Percentiles rank a stretch among this genome's conserved stretches.
phyloP scores from a whole-genome alignment of 2,329 filamentous ascomycete genomes.

The Hyphodiscus sp. region DNA sequence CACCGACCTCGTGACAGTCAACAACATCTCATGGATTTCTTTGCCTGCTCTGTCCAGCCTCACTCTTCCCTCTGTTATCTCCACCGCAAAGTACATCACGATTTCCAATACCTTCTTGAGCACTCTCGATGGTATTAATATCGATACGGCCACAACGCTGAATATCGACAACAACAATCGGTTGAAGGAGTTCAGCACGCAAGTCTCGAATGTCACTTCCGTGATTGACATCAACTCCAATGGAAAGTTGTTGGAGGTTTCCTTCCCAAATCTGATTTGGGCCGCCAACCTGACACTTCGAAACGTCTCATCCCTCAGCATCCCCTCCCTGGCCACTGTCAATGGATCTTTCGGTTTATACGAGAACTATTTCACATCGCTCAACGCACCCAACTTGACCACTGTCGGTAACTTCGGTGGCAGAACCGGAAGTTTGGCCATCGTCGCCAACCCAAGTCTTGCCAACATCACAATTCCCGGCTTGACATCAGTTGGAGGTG shows the following conservation, averaged over 20 bases:
- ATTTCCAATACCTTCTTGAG: constrained; percentile 84
- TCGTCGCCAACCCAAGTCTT: constrained; percentile 56
- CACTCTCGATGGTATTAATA: constrained; percentile 73
- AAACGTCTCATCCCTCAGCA: constrained; percentile 67
- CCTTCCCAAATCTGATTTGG: constrained; percentile 71
- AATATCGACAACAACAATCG: constrained; percentile 87
- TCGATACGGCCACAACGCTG: constrained; percentile 65
- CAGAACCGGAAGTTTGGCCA: constrained; percentile 48
- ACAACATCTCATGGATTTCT: constrained; percentile 63
- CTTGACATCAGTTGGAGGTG: constrained; percentile 66
- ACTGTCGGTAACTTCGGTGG: constrained; percentile 38
- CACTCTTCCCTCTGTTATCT: constrained; percentile 54
- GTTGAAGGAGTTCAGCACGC: constrained; percentile 68
- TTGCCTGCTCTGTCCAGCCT: constrained; percentile 57
- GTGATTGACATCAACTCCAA: constrained; percentile 74
- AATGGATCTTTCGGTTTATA: constrained; percentile 80
- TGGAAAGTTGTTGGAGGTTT: constrained; percentile 61
- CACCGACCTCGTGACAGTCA: constrained; percentile 56
- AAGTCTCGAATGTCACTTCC: constrained; percentile 68
- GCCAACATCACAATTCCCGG: constrained; percentile 70
- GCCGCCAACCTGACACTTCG: constrained; percentile 77
- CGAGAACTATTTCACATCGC: constrained; percentile 60
- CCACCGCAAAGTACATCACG: constrained; percentile 58
- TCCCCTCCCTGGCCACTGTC: constrained; percentile 67
- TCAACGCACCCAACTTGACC: constrained; percentile 66